Conservation (phyloP, 768 basidiomycete species). For the Baorangia bicolor region DNA sequence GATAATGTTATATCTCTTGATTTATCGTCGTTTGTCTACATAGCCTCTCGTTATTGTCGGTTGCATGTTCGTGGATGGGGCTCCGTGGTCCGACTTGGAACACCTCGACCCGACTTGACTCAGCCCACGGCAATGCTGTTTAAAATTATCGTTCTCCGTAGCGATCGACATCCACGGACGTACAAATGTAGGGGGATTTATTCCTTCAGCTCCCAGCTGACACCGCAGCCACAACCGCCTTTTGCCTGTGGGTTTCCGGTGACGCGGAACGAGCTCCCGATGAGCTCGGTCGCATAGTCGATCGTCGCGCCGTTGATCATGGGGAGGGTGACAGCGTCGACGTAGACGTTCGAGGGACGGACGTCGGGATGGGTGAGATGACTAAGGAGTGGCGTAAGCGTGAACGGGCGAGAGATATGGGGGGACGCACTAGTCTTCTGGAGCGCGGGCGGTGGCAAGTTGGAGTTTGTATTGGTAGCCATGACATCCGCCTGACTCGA, state of each 20-base stretch:
- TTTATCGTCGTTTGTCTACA: too few relatives aligned
- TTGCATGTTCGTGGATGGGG: too few relatives aligned
- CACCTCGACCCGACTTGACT: too few relatives aligned
- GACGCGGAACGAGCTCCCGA: conserved; percentile 87
- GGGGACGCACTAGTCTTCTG: conserved; percentile 81
- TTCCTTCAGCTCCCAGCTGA: conserved; percentile 70
- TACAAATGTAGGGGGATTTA: neutral
- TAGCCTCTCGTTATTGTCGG: too few relatives aligned
- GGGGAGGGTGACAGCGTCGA: conserved; percentile 83
- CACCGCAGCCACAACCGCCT: conserved; percentile 93
- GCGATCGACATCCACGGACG: too few relatives aligned
- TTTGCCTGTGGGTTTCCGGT: conserved; percentile 87
- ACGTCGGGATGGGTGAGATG: conserved; percentile 71
- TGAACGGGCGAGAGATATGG: neutral
- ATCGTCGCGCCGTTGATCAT: conserved; percentile 87
- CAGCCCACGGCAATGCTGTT: too few relatives aligned
- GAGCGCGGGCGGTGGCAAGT: conserved; percentile 56
- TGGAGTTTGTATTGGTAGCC: conserved; percentile 97
- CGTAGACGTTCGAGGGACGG: conserved; percentile 70
- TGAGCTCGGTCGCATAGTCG: conserved; percentile 92
- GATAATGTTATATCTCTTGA: too few relatives aligned
- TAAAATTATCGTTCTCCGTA: too few relatives aligned
- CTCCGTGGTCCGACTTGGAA: too few relatives aligned
- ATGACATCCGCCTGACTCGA: conserved; percentile 95
- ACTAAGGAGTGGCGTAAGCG: conserved; percentile 35